phyloP scores from a whole-genome alignment of 768 basidiomycete genomes.

The Polyporus arcularius region DNA sequence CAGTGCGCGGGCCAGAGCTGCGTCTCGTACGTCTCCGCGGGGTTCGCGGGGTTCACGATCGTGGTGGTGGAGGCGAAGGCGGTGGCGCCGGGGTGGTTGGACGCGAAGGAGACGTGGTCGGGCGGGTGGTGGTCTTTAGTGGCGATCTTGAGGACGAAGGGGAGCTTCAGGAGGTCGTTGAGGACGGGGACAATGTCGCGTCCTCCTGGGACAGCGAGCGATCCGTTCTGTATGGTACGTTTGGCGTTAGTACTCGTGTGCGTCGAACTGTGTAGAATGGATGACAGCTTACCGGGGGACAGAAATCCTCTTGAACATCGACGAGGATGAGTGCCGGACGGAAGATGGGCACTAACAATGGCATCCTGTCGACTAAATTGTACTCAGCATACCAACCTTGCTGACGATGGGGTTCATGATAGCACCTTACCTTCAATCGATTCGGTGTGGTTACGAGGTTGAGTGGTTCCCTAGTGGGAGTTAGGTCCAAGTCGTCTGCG shows the following conservation, averaged over 20 bases:
- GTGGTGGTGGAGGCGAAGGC: conserved; percentile 44
- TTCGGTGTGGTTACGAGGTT: too few relatives aligned
- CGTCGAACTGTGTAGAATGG: background rate
- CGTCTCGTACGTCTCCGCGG: conserved; percentile 33
- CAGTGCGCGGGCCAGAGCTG: conserved; percentile 82
- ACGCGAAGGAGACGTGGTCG: conserved; percentile 73
- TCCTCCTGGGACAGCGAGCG: conserved; percentile 69
- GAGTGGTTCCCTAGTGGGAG: too few relatives aligned
- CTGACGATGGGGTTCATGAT: too few relatives aligned
- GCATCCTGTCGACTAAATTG: background rate
- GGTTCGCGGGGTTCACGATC: conserved; percentile 34
- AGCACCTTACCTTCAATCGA: too few relatives aligned
- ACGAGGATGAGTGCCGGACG: conserved; percentile 65
- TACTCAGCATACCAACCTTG: background rate
- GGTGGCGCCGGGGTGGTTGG: conserved; percentile 43
- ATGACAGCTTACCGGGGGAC: conserved; percentile 34
- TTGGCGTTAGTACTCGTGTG: background rate
- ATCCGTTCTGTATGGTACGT: conserved; percentile 44
- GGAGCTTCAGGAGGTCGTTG: conserved; percentile 56
- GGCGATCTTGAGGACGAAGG: conserved; percentile 52
- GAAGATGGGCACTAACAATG: conserved; percentile 18
- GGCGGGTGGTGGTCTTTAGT: conserved; percentile 62
- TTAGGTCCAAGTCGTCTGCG: too few relatives aligned
- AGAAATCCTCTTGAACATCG: conserved; percentile 86
- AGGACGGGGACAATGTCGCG: conserved; percentile 57